Base-by-base conservation (phyloP, 768 basidiomycete genomes). In the Tricholoma hemisulphureum region DNA sequence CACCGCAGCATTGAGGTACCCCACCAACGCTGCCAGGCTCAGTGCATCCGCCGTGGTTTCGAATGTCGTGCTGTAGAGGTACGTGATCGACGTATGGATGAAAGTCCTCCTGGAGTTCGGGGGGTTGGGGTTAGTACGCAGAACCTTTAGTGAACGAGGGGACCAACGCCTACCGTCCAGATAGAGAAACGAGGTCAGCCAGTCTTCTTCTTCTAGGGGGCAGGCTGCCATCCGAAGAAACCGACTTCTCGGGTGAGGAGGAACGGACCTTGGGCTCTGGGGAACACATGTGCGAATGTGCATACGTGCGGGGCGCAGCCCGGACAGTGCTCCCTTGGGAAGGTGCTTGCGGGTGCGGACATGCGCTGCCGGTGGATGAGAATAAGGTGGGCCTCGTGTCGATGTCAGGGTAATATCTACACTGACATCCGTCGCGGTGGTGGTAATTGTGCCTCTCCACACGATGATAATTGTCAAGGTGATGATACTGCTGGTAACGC, bases 1-100 rank as follows among this genome's bases (percentile, higher is more conserved):
- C 75, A 91, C 81, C 4, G 88, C 88, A 2, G 88, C 84, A 65
- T 91, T 91, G 56, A 91, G 77, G 68, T 88, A 89, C 4, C 84
- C 80, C 35, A 91, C 73, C 24, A 91, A 74, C 7, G 86, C 74
- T 2, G 85, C 85, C 65, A 91, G 83, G 6, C 83, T 82, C 75
- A 91, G 76, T 60, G 88, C 85, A 69, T 91, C 89, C 24, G 78
- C 70, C 13, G 75, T 13, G 8, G 2, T 62, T 58, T 83, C 85
- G 71, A 88, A 88, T 26, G 89, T 89, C 52, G 86, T 84, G 49
- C 73, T 67, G 75, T 87, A 88, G 50, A 91, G 80, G 66, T 89
- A 80, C 1, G 77, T 72, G 51, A 91, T 78, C 26, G 88, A 86
- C 23, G 78, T 70, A 65, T 75, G 77, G 59, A 89, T 77, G 72